Evolutionary conservation across 768 basidiomycete species (phyloP).

Genomic region (Amanita muscaria): DNA sequence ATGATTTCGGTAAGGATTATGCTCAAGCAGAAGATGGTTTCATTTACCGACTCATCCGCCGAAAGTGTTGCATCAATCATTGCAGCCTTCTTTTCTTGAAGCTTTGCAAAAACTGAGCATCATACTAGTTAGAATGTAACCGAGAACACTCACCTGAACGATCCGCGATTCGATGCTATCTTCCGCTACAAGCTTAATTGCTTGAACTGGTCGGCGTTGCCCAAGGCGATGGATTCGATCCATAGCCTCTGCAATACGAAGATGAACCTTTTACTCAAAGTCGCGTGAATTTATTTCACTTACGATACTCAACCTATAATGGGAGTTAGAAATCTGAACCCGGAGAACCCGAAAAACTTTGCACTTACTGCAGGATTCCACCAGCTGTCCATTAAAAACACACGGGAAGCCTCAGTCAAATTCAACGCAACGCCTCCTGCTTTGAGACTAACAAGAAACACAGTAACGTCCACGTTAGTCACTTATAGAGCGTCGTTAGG

Average conservation of each 20-base stretch:
- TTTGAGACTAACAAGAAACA: conserved; percentile 95
- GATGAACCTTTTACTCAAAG: neutral
- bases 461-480: conserved; percentile 88
- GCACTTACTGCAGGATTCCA: conserved; percentile 88
- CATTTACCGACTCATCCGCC: conserved; percentile 64
- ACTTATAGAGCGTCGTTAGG: conserved; percentile 32
- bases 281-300: conserved; percentile 22
- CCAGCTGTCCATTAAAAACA: conserved; percentile 97
- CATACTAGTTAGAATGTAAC: neutral
- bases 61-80: conserved; percentile 89
- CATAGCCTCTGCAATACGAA: conserved; percentile 76
- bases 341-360: neutral
- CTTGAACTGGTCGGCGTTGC: conserved; percentile 88
- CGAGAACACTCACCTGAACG: conserved; percentile 48
- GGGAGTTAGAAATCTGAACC: neutral
- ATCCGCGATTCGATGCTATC: conserved; percentile 96
- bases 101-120: conserved; percentile 23
- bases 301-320: conserved; percentile 69
- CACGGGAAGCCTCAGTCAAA: conserved; percentile 83
- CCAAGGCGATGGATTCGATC: conserved; percentile 95
- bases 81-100: conserved; percentile 96
- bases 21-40: neutral
- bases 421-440: conserved; percentile 93
- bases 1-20: conserved; percentile 4
- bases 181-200: conserved; percentile 90